These are phyloP conservation scores for Phytopythium litorale DNA, from an alignment of 352 stramenopile genomes.

Conservation along the genomic window DNA sequence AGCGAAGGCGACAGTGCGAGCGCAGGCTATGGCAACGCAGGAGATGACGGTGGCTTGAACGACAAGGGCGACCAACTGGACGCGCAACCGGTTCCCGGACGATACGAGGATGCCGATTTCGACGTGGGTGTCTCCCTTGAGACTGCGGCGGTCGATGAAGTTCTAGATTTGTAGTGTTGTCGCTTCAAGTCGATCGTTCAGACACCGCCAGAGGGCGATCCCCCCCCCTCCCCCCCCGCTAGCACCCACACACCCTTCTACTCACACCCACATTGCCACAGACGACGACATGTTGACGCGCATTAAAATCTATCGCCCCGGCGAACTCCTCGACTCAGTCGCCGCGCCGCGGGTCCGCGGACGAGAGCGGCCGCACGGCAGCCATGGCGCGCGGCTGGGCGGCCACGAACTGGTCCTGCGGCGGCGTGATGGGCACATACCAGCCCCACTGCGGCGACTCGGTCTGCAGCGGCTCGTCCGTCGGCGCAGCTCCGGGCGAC, in stretches of 20 bases:
- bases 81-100: not conserved
- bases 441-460: conserved; percentile 85
- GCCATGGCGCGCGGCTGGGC: conserved; percentile 14
- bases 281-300: no score
- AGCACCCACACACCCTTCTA: no score
- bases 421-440: conserved; percentile 84
- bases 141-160: not conserved
- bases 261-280: no score
- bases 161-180: not conserved
- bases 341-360: no score
- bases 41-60: not conserved
- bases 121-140: not conserved
- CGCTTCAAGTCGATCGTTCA: no score
- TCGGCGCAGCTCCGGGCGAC: conserved; percentile 7
- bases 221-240: no score
- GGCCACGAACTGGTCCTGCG: conserved; percentile 50
- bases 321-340: no score
- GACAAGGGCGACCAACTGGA: not conserved
- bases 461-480: conserved; percentile 25
- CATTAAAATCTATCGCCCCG: no score
- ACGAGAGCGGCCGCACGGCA: conserved; percentile 3
- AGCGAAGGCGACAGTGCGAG: not conserved
- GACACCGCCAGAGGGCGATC: no score
- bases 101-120: not conserved
- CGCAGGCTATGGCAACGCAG: not conserved